Base-by-base conservation (phyloP, 495 filamentous ascomycete genomes). In the Ascodesmis nigricans region DNA sequence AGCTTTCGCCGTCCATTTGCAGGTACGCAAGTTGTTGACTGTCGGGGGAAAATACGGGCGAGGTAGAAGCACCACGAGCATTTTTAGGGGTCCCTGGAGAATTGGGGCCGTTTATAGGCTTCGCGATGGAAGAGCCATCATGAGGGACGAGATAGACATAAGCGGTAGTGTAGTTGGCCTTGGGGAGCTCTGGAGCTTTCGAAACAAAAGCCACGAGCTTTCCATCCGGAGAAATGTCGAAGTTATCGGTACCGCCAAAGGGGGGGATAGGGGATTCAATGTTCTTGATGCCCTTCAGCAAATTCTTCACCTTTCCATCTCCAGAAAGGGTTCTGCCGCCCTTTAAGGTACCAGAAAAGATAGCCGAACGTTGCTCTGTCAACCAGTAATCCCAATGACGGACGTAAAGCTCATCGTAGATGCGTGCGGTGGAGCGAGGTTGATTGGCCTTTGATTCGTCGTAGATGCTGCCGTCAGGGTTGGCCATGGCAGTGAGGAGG, bases 101-200 rank as follows among this genome's bases (percentile, higher is more conserved):
- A 9, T 57, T 60, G 50, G 59, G 55, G 7, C 87, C 62, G 21
- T 52, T 52, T 28, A 52, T 39, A 6, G 41, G 21, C 16, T 22
- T 40, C 18, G 49, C 45, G 6, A 55, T 46, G 13, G 41, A 39
- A 5, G 47, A 43, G n/a, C 54, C 55, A 14, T 39, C 38, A 40
- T 54, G 50, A 1, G 74, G 65, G 4, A 80, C 63, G 41, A 71
- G 73, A 52, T 79, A 82, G 17, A 80, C 56, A 35, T 78, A 70
- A 22, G 73, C 73, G 41, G 81, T 76, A 3, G 84, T 93, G 55
- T 87, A 73, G 8, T 69, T 63, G 0, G 84, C 83, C 3, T 73
- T 70, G 42, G 79, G 69, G 3, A 87, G 47, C 4, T 64, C 62
- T 0, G 82, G 83, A 45, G 90, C 81, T 44, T 80, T 90, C 0